Evolutionary conservation across 306 rosid genomes (phyloP).

Genomic region (Ziziphus jujuba): DNA sequence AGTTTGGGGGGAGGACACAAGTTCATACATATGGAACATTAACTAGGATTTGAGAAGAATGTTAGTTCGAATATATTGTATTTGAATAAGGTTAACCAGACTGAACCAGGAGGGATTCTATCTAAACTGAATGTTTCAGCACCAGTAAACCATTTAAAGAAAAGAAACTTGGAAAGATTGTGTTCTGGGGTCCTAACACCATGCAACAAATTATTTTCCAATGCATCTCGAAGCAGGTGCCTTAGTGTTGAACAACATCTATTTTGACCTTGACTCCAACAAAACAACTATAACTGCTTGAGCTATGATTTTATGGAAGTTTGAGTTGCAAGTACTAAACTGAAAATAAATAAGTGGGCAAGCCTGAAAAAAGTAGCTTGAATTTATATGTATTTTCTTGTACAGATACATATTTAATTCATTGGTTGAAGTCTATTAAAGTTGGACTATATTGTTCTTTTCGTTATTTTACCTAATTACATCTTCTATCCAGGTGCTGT

Average conservation of each 20-base stretch:
- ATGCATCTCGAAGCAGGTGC: too few species aligned
- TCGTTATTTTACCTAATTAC: conserved; percentile 9
- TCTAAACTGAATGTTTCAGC: too few species aligned
- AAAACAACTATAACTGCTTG: not conserved
- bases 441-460: not conserved
- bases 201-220: too few species aligned
- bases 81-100: too few species aligned
- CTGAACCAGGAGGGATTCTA: too few species aligned
- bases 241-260: too few species aligned
- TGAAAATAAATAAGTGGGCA: not conserved
- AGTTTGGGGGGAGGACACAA: not conserved
- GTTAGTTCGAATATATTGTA: too few species aligned
- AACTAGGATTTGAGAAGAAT: too few species aligned
- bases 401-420: not conserved
- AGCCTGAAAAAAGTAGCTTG: not conserved
- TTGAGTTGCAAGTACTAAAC: not conserved
- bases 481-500: conserved; percentile 64
- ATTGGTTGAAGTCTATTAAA: not conserved
- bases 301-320: not conserved
- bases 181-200: too few species aligned
- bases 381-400: not conserved
- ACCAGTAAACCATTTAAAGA: too few species aligned
- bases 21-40: too few species aligned
- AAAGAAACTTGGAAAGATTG: too few species aligned
- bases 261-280: not conserved